Evolutionary conservation across 768 basidiomycete genomes (phyloP).

Genomic region (Sarcodon sp.): DNA sequence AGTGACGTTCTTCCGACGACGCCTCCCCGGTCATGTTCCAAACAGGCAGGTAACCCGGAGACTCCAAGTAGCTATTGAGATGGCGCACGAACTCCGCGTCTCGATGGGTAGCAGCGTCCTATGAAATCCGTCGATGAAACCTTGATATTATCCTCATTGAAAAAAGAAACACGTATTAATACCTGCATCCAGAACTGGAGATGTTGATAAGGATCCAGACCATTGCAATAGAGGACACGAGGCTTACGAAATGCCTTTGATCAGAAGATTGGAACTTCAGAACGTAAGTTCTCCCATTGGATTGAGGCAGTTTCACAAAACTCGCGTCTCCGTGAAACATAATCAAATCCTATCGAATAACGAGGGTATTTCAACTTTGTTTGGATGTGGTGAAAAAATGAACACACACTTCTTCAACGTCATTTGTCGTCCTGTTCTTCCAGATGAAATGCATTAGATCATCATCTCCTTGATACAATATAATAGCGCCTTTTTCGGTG

Average conservation of each 20-base stretch:
- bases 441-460: slow-evolving; percentile 69
- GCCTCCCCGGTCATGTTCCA: slow-evolving; percentile 43
- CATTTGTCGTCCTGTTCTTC: slow-evolving; percentile 57
- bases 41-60: slow-evolving; percentile 46
- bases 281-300: slow-evolving; percentile 67
- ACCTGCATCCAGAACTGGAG: slow-evolving; percentile 84
- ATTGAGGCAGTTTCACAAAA: slow-evolving; percentile 63
- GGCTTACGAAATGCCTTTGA: slow-evolving; percentile 77
- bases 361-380: background rate
- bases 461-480: slow-evolving; percentile 59
- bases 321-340: slow-evolving; percentile 79
- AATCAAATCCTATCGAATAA: slow-evolving; percentile 56
- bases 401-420: slow-evolving; percentile 45
- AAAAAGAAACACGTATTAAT: slow-evolving; percentile 1
- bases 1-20: background rate
- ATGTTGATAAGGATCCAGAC: slow-evolving; percentile 1
- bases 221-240: background rate
- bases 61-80: slow-evolving; percentile 55
- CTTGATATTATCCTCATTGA: background rate
- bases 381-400: background rate
- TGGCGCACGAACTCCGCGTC: slow-evolving; percentile 67
- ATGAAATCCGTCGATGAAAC: background rate
- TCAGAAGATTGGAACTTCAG: slow-evolving; percentile 88
- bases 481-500: slow-evolving; percentile 62
- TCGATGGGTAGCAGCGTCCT: slow-evolving; percentile 57